Conservation (phyloP, 2,329 filamentous ascomycete species). For the Lasiodiplodia citricola region DNA sequence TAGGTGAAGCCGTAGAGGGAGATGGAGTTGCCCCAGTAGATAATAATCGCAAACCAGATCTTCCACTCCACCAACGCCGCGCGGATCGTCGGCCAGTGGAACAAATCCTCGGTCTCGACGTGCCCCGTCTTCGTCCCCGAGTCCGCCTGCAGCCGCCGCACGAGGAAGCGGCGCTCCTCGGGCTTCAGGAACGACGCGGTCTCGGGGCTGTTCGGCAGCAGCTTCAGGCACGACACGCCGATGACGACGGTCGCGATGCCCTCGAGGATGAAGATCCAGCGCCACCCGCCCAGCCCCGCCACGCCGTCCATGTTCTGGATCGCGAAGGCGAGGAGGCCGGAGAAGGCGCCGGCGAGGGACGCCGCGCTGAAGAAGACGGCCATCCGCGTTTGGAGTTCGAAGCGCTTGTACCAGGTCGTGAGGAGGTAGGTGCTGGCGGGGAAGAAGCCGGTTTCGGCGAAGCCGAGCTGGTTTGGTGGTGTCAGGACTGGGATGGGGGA, state of each 20-base stretch:
- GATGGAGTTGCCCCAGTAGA: slow-evolving; percentile 23
- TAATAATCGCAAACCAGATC: slow-evolving; percentile 19
- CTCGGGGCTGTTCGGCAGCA: slow-evolving; percentile 64
- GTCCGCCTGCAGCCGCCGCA: slow-evolving; percentile 30
- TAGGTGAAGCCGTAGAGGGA: slow-evolving; percentile 13
- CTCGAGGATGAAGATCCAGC: slow-evolving; percentile 34
- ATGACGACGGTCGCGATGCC: slow-evolving; percentile 27
- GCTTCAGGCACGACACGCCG: slow-evolving; percentile 44
- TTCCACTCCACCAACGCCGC: slow-evolving; percentile 22
- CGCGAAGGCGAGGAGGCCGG: slow-evolving; percentile 57
- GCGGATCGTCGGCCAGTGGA: slow-evolving; percentile 2
- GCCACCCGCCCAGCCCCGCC: slow-evolving; percentile 44
- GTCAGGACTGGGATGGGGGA: background rate
- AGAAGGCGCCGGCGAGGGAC: slow-evolving; percentile 61
- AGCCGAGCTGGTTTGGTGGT: slow-evolving; percentile 31
- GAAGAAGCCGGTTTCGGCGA: slow-evolving; percentile 40
- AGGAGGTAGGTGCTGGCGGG: slow-evolving; percentile 55
- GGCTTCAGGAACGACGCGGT: slow-evolving; percentile 32
- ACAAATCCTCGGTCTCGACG: slow-evolving; percentile 15
- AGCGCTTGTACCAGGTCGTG: slow-evolving; percentile 64
- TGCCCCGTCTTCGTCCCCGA: background rate
- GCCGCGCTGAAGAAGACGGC: slow-evolving; percentile 62
- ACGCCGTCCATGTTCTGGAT: slow-evolving; percentile 65
- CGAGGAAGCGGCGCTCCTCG: slow-evolving; percentile 37
- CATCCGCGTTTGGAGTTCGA: slow-evolving; percentile 57